Evolutionary conservation across 2,329 filamentous ascomycete genomes (phyloP).

Genomic region (Ramularia endophylla): DNA sequence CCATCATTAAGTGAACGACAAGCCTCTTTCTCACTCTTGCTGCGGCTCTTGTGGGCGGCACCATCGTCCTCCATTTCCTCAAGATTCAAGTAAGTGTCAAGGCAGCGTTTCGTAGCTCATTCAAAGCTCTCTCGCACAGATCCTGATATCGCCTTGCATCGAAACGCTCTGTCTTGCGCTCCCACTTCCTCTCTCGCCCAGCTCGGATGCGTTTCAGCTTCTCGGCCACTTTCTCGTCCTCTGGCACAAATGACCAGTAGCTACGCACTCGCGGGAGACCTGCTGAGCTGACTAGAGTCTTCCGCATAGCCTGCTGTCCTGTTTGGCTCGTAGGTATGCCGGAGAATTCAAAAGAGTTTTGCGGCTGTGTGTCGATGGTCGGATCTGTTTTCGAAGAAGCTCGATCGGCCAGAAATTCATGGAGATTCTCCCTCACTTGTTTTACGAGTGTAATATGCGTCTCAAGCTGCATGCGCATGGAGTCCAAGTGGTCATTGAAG

Average conservation of each 20-base stretch:
- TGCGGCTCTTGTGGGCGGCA: too few species aligned
- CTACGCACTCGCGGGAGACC: constrained; percentile 6
- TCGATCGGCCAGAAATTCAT: constrained; percentile 8
- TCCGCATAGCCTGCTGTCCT: neutral
- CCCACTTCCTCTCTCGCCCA: constrained; percentile 25
- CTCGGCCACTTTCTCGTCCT: constrained; percentile 22
- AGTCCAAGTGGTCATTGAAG: constrained; percentile 19
- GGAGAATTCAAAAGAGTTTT: constrained; percentile 7
- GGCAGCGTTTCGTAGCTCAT: constrained; percentile 26
- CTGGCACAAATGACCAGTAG: constrained; percentile 24
- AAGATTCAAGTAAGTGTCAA: too few species aligned
- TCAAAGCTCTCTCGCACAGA: constrained; percentile 26
- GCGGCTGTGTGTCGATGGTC: neutral
- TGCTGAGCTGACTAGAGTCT: neutral
- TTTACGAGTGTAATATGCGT: constrained; percentile 32
- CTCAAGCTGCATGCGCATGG: constrained; percentile 28
- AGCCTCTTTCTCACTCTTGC: too few species aligned
- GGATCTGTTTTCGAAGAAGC: constrained; percentile 7
- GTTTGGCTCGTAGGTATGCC: neutral
- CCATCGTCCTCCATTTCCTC: too few species aligned
- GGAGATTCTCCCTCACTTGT: constrained; percentile 18
- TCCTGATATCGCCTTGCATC: constrained; percentile 21
- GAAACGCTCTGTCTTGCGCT: constrained; percentile 21
- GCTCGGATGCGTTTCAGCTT: constrained; percentile 23
- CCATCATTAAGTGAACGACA: too few species aligned